A percentile compares a stretch with the other conserved stretches of the same genome.
Evolutionary conservation across 495 filamentous ascomycete species (phyloP).

Genomic region (Aspergillus mulundensis): DNA sequence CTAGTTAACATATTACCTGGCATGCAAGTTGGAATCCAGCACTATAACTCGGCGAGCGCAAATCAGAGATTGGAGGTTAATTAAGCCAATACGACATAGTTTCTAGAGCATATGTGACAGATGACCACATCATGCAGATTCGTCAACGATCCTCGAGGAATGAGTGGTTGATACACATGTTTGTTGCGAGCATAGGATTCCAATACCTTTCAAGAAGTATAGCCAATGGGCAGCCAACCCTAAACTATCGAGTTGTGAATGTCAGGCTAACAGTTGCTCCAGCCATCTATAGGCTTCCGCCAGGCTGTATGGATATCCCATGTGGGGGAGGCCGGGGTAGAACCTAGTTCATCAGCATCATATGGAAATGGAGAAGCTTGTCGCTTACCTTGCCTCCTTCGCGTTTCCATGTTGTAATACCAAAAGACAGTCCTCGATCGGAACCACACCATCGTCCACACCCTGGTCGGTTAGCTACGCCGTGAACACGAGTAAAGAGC

Average conservation of each 20-base stretch:
- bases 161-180: too few relatives aligned
- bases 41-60: too few relatives aligned
- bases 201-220: too few relatives aligned
- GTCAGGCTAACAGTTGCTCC: conserved; percentile 26
- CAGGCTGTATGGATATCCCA: conserved; percentile 57
- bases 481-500: conserved; percentile 13
- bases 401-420: conserved; percentile 65
- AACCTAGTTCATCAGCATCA: conserved; percentile 22
- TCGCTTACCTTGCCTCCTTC: conserved; percentile 60
- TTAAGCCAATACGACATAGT: too few relatives aligned
- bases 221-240: too few relatives aligned
- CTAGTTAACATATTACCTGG: too few relatives aligned
- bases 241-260: background rate
- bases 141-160: too few relatives aligned
- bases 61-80: too few relatives aligned
- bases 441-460: conserved; percentile 66
- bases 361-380: background rate
- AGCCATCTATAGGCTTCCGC: conserved; percentile 35
- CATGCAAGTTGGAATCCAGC: too few relatives aligned
- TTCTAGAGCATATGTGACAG: too few relatives aligned
- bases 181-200: too few relatives aligned
- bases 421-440: conserved; percentile 70
- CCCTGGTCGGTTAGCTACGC: conserved; percentile 43
- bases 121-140: too few relatives aligned
- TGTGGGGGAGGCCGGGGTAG: conserved; percentile 56